Conservation (phyloP, 306 rosid genomes). For the Inga oerstediana region DNA sequence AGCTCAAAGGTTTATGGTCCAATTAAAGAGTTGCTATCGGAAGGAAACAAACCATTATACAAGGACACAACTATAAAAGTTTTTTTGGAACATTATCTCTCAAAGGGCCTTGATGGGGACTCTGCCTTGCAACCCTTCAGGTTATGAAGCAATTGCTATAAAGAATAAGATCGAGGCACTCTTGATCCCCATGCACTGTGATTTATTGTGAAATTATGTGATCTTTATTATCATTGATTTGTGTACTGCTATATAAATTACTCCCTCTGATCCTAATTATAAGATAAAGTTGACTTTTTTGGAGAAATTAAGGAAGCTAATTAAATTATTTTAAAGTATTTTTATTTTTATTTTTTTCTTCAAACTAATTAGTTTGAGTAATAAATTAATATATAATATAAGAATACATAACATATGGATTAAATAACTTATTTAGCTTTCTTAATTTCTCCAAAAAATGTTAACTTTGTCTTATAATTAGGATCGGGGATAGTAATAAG, state of each 20-base stretch:
- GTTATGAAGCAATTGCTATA: not conserved
- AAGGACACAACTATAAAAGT: constrained; percentile 23
- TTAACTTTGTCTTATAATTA: too few relatives aligned
- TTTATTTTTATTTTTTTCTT: too few relatives aligned
- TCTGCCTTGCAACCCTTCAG: not conserved
- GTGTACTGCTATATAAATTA: not conserved
- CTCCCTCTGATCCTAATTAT: too few relatives aligned
- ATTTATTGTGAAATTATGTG: not conserved
- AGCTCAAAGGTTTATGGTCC: constrained; percentile 48
- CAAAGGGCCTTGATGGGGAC: constrained; percentile 25
- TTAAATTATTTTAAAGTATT: too few relatives aligned
- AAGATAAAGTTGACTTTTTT: too few relatives aligned
- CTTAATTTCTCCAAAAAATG: too few relatives aligned
- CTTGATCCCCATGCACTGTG: not conserved
- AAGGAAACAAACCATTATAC: constrained; percentile 45
- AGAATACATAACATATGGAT: too few relatives aligned
- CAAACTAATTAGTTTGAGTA: too few relatives aligned
- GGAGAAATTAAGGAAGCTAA: too few relatives aligned
- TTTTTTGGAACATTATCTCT: not conserved
- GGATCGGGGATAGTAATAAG: too few relatives aligned
- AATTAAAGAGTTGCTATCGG: constrained; percentile 55
- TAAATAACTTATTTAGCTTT: too few relatives aligned
- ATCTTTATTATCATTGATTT: not conserved
- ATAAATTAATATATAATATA: too few relatives aligned
- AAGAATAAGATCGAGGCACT: not conserved